Evolutionary conservation across 371 early-diverging fungal species (phyloP).

Genomic region (Mortierella sp.): DNA sequence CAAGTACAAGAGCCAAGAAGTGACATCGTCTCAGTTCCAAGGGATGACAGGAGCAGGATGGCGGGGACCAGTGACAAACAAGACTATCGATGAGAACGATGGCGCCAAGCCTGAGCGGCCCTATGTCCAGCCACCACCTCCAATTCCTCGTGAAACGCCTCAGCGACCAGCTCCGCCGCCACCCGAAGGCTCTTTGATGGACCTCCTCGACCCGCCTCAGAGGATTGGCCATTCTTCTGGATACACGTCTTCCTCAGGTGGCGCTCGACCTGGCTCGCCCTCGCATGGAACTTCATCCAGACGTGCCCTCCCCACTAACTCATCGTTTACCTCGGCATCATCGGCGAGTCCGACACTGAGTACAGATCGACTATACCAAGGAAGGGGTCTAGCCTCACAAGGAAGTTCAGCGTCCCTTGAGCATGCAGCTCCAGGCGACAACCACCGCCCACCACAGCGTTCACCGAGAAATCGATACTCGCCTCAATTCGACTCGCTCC

Average conservation of each 20-base stretch:
- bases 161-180: constrained; percentile 48
- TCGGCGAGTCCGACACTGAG: constrained; percentile 29
- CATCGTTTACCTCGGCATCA: constrained; percentile 45
- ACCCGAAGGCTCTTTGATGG: constrained; percentile 49
- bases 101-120: constrained; percentile 14
- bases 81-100: constrained; percentile 23
- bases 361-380: constrained; percentile 45
- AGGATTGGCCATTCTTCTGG: constrained; percentile 24
- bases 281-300: constrained; percentile 28
- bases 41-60: constrained; percentile 15
- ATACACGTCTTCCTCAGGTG: constrained; percentile 25
- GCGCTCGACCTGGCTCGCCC: constrained; percentile 45
- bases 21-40: constrained; percentile 19
- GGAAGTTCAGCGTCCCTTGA: constrained; percentile 38
- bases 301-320: constrained; percentile 34
- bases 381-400: constrained; percentile 20
- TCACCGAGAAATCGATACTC: constrained; percentile 20
- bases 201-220: constrained; percentile 40
- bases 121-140: constrained; percentile 27
- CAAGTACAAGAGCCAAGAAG: constrained; percentile 52
- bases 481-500: constrained; percentile 8
- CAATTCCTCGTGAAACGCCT: constrained; percentile 26
- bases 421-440: constrained; percentile 2
- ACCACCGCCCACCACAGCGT: constrained; percentile 8
- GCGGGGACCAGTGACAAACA: constrained; percentile 17